Conservation (phyloP, 352 stramenopile genomes). For the Phytophthora aleatoria region DNA sequence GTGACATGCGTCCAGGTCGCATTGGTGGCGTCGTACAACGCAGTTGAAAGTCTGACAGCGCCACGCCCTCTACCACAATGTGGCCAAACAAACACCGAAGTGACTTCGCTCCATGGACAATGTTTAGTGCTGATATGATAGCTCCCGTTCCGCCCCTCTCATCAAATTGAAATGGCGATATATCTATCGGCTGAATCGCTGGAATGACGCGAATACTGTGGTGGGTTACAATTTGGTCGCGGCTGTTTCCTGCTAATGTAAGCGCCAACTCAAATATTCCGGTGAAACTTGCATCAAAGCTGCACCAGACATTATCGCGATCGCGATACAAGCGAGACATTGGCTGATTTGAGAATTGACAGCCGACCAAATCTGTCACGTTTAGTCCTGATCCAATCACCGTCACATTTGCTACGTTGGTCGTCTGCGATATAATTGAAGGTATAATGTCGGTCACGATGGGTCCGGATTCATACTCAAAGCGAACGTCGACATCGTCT, state of each 20-base stretch:
- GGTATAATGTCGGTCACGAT: slow-evolving; percentile 35
- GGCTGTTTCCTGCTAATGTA: slow-evolving; percentile 5
- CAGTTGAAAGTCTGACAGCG: slow-evolving; percentile 34
- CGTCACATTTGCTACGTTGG: slow-evolving; percentile 22
- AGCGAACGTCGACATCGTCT: slow-evolving; percentile 13
- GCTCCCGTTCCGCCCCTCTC: slow-evolving; percentile 47
- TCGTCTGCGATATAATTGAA: slow-evolving; percentile 40
- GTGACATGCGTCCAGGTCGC: slow-evolving; percentile 20
- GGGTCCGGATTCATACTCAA: slow-evolving; percentile 33
- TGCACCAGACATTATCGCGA: slow-evolving; percentile 23
- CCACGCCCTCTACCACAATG: slow-evolving; percentile 25
- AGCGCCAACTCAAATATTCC: slow-evolving; percentile 36
- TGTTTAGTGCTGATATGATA: slow-evolving; percentile 38
- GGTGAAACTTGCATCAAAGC: slow-evolving; percentile 38
- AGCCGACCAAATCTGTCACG: slow-evolving; percentile 23
- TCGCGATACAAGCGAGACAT: slow-evolving; percentile 16
- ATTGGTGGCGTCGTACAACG: slow-evolving; percentile 37
- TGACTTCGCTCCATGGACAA: slow-evolving; percentile 22
- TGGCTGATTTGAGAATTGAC: slow-evolving; percentile 36
- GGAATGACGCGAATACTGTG: slow-evolving; percentile 40
- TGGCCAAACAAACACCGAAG: slow-evolving; percentile 48
- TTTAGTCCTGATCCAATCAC: slow-evolving; percentile 38
- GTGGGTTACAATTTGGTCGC: slow-evolving; percentile 24
- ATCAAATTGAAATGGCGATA: slow-evolving; percentile 43
- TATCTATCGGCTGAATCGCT: slow-evolving; percentile 22